phyloP scores from a whole-genome alignment of 805 yeast genomes.

The Saccharomycopsis javanensis region DNA sequence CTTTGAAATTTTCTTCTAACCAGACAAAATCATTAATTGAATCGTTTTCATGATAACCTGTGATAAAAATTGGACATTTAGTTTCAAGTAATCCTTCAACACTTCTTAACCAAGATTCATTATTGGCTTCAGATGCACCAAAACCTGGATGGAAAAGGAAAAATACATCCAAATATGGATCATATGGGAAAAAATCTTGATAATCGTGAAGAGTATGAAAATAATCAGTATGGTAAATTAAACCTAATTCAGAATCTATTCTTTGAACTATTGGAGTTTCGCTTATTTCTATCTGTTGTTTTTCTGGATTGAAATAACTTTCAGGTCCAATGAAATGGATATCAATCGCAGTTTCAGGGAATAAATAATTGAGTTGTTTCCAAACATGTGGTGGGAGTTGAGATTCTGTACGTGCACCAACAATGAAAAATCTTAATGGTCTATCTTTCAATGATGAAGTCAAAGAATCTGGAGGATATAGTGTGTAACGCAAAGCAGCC shows the following conservation, averaged over 20 bases:
- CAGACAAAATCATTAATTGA: slow-evolving; percentile 59
- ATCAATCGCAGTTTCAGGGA: slow-evolving; percentile 77
- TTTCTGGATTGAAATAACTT: slow-evolving; percentile 63
- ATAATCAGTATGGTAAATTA: slow-evolving; percentile 80
- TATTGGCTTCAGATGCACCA: slow-evolving; percentile 67
- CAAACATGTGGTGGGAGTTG: slow-evolving; percentile 91
- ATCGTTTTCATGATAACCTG: slow-evolving; percentile 80
- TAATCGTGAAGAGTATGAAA: slow-evolving; percentile 87
- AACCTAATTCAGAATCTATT: slow-evolving; percentile 61
- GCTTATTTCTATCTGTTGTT: slow-evolving; percentile 48
- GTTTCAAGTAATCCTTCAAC: slow-evolving; percentile 83
- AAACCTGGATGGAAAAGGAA: slow-evolving; percentile 95
- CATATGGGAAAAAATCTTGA: slow-evolving; percentile 95
- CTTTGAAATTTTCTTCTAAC: slow-evolving; percentile 53
- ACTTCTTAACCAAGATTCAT: slow-evolving; percentile 84
- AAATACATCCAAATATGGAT: slow-evolving; percentile 89
- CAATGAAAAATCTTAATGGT: slow-evolving; percentile 78
- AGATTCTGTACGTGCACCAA: slow-evolving; percentile 90
- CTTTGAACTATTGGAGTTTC: slow-evolving; percentile 63
- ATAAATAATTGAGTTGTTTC: slow-evolving; percentile 81
- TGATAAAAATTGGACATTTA: slow-evolving; percentile 84
- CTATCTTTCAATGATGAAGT: slow-evolving; percentile 56
- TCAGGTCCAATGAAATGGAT: slow-evolving; percentile 94
- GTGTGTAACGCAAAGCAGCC: slow-evolving; percentile 84
- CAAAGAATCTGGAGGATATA: slow-evolving; percentile 61